A percentile compares a stretch with the other conserved stretches of the same genome.
Conservation (phyloP, 805 yeast genomes). For the Monosporozyma aquatica region DNA sequence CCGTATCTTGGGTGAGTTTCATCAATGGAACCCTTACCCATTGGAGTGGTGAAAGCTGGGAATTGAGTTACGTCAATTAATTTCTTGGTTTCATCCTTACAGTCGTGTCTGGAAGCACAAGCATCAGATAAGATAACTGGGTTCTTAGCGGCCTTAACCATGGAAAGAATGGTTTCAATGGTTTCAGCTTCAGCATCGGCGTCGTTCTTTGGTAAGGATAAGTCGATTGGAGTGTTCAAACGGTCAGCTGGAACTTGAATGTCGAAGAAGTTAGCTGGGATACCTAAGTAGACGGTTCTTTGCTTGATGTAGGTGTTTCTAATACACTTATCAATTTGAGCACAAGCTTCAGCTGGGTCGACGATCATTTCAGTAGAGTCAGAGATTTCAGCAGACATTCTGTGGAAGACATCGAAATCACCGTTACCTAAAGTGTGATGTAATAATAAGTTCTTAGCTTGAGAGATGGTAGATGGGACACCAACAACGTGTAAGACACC, state of each 20-base stretch:
- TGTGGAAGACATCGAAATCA: slow-evolving; percentile 7
- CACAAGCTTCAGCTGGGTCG: slow-evolving; percentile 1
- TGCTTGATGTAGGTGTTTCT: slow-evolving; percentile 5
- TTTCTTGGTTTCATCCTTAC: slow-evolving; percentile 3
- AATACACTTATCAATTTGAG: slow-evolving; percentile 3
- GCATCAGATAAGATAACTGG: slow-evolving; percentile 6
- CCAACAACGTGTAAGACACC: slow-evolving; percentile 7
- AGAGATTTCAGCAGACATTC: slow-evolving; percentile 6
- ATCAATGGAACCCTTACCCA: slow-evolving; percentile 7
- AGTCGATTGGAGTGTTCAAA: slow-evolving; percentile 3
- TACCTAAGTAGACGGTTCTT: slow-evolving; percentile 5
- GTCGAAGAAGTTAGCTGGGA: slow-evolving; percentile 5
- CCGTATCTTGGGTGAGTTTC: slow-evolving; percentile 6
- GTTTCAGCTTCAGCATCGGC: slow-evolving; percentile 4
- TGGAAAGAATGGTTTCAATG: not conserved
- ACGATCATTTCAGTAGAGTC: slow-evolving; percentile 1
- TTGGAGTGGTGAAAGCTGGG: slow-evolving; percentile 6
- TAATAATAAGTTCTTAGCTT: slow-evolving; percentile 2
- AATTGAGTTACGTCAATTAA: slow-evolving; percentile 6
- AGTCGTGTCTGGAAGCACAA: slow-evolving; percentile 6
- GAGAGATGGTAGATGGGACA: slow-evolving; percentile 4
- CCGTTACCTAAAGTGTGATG: slow-evolving; percentile 8
- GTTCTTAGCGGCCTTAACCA: slow-evolving; percentile 3
- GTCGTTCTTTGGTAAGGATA: slow-evolving; percentile 4
- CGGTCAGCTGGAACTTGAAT: not conserved